phyloP scores from a whole-genome alignment of 768 basidiomycete species.

The Termitomyces sp. region DNA sequence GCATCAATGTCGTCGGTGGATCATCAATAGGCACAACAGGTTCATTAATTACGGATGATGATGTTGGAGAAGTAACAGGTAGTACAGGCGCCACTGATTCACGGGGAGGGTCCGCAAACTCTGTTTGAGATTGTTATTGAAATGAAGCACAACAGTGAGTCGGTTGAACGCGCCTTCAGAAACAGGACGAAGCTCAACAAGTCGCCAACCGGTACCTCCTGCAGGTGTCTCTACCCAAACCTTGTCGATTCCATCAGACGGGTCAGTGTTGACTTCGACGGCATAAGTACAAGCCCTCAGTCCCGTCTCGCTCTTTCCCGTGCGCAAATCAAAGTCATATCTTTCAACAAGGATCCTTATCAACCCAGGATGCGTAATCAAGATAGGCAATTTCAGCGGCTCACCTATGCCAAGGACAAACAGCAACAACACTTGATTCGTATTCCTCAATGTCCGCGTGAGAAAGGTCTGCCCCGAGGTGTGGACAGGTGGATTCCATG shows the following conservation, averaged over 20 bases:
- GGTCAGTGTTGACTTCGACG: slow-evolving; percentile 42
- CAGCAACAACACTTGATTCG: slow-evolving; percentile 52
- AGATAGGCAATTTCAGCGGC: slow-evolving; percentile 3
- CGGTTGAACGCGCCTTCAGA: slow-evolving; percentile 50
- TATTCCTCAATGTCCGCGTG: slow-evolving; percentile 77
- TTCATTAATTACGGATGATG: slow-evolving; percentile 24
- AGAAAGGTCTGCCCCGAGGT: slow-evolving; percentile 74
- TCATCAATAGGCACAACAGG: slow-evolving; percentile 42
- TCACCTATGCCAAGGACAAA: slow-evolving; percentile 74
- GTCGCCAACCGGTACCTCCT: slow-evolving; percentile 46
- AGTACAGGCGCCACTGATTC: slow-evolving; percentile 15
- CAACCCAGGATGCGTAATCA: background rate
- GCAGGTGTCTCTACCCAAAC: slow-evolving; percentile 60
- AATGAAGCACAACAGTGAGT: background rate
- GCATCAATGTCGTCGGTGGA: slow-evolving; percentile 62
- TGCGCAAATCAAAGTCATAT: slow-evolving; percentile 69
- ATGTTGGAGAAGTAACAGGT: slow-evolving; percentile 9
- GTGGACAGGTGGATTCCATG: slow-evolving; percentile 79
- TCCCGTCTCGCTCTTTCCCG: slow-evolving; percentile 66
- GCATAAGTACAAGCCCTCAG: slow-evolving; percentile 62
- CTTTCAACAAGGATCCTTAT: slow-evolving; percentile 25
- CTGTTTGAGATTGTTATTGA: slow-evolving; percentile 13
- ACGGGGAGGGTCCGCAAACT: slow-evolving; percentile 68
- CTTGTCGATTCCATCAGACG: slow-evolving; percentile 30
- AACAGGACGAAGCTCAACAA: slow-evolving; percentile 65